Conservation (phyloP, 805 yeast species). For the Torulaspora gathmanii region DNA sequence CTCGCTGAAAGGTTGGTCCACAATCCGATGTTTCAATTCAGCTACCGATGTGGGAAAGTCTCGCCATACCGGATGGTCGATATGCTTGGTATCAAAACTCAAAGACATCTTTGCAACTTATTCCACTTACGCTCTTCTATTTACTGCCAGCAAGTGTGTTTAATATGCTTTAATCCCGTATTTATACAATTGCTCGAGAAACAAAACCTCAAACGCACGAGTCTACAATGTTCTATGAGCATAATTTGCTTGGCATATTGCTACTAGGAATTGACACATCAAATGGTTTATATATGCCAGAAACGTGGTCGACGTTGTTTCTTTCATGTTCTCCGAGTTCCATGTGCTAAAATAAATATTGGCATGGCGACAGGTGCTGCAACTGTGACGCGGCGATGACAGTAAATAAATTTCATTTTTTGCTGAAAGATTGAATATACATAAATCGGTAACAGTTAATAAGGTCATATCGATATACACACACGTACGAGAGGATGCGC, state of each 20-base stretch:
- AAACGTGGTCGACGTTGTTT: no score
- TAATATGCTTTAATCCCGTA: no score
- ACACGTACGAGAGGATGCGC: not conserved
- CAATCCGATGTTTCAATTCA: conserved; percentile 42
- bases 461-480: not conserved
- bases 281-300: no score
- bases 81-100: conserved; percentile 15
- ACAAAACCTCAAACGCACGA: no score
- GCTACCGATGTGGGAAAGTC: conserved; percentile 45
- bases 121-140: no score
- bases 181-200: no score
- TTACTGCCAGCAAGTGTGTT: no score
- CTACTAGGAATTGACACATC: no score
- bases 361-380: not conserved
- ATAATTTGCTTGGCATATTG: no score
- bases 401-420: not conserved
- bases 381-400: conserved; percentile 1
- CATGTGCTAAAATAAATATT: not conserved
- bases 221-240: no score
- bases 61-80: conserved; percentile 35
- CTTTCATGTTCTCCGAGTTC: not conserved
- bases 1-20: conserved; percentile 41
- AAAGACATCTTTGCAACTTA: conserved; percentile 1
- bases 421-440: conserved; percentile 5
- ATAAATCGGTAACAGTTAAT: not conserved